A percentile compares a stretch with the other conserved stretches of the same genome.
These are phyloP conservation scores for Uncinocarpus reesii DNA, from an alignment of 2,329 filamentous ascomycete genomes.

Conservation along the genomic window DNA sequence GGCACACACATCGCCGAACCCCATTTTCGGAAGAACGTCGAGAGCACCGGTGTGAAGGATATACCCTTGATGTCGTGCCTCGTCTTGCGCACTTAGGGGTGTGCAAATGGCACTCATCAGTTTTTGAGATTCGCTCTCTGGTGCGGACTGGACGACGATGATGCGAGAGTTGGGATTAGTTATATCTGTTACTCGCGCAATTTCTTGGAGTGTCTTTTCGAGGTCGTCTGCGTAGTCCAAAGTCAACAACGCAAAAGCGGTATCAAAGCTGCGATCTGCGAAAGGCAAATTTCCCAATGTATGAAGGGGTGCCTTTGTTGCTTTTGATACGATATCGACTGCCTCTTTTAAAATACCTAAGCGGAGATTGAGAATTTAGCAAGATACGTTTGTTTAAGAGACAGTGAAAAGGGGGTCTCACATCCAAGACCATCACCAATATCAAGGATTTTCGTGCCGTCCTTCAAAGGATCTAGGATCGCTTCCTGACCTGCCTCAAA, in stretches of 20 bases:
- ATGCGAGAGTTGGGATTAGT: constrained; percentile 1
- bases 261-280: constrained; percentile 5
- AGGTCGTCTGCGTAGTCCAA: constrained; percentile 1
- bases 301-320: background rate
- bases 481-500: background rate
- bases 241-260: background rate
- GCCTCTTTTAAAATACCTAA: background rate
- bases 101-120: constrained; percentile 6
- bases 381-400: background rate
- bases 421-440: constrained; percentile 1
- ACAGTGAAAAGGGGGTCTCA: background rate
- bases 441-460: constrained; percentile 8
- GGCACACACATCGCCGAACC: background rate
- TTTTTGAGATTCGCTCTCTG: constrained; percentile 7
- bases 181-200: constrained; percentile 5
- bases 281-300: constrained; percentile 6
- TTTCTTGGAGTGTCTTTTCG: background rate
- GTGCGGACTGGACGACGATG: constrained; percentile 9
- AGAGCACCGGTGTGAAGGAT: constrained; percentile 3
- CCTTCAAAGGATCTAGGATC: background rate
- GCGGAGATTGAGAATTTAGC: background rate
- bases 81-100: constrained; percentile 4
- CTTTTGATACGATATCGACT: background rate
- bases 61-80: constrained; percentile 1
- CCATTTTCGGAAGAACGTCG: background rate